phyloP scores from a whole-genome alignment of 331 rosid genomes.

The Dryas integrifolia region DNA sequence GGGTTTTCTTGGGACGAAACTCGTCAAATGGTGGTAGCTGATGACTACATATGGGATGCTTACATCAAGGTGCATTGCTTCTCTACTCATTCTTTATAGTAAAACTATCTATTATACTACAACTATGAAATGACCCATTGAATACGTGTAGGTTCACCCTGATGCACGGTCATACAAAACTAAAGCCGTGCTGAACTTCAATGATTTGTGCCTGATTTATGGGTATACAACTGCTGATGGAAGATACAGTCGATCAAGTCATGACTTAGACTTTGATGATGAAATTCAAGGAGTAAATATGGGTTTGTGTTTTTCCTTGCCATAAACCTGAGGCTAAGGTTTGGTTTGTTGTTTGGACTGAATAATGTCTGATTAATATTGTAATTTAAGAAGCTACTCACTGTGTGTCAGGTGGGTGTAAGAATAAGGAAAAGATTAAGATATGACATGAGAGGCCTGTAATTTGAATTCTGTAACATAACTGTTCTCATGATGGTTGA shows the following conservation, averaged over 20 bases:
- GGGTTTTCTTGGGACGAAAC: slow-evolving; percentile 74
- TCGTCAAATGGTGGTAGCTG: slow-evolving; percentile 68
- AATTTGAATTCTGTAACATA: not conserved
- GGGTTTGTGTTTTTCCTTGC: slow-evolving; percentile 38
- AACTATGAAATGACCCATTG: slow-evolving; percentile 6
- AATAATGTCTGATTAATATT: not conserved
- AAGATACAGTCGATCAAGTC: slow-evolving; percentile 81
- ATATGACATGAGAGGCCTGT: not conserved
- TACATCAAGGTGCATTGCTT: slow-evolving; percentile 40
- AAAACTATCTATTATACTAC: not conserved
- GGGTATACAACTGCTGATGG: slow-evolving; percentile 71
- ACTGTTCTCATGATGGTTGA: not conserved
- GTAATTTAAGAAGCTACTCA: not conserved
- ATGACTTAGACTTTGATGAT: slow-evolving; percentile 59
- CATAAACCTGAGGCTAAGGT: not conserved
- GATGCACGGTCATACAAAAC: slow-evolving; percentile 62
- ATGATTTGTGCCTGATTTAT: slow-evolving; percentile 61
- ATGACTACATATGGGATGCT: slow-evolving; percentile 61
- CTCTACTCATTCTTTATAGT: slow-evolving; percentile 1
- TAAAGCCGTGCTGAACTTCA: slow-evolving; percentile 56
- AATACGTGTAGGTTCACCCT: slow-evolving; percentile 48
- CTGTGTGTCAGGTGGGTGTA: not conserved
- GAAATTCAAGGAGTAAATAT: slow-evolving; percentile 43
- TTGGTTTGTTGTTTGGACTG: not conserved
- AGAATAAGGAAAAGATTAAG: no score